Base-by-base conservation (phyloP, 2,329 filamentous ascomycete genomes). In the Fusarium hainanense region DNA sequence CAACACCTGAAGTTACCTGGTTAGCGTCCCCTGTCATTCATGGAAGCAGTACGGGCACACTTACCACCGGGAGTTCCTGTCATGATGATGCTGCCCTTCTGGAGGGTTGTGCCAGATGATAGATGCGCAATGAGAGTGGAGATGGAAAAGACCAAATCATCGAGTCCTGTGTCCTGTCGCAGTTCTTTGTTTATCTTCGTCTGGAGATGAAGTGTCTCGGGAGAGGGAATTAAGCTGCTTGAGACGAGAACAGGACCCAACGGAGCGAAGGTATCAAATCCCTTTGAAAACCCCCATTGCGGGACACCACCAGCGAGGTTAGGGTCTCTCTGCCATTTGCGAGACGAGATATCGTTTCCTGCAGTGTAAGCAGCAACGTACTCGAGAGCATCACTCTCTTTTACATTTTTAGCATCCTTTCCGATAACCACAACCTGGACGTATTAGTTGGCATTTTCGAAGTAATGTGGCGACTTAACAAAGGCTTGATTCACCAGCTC, bases 241-340 rank as follows among this genome's bases (percentile, higher is more conserved):
- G 77, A 77, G 0, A 88, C 83, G 1, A 89, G 75, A 1, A 40
- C 66, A 0, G 86, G 86, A 0, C 86, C 87, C 0, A 89, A 58
- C 0, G 87, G 87, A 1, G 84, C 84, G 66, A 81, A 88, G 0
- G 81, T 85, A 66, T 89, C 86, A 56, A 89, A 89, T 0, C 85
- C 84, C 68, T 89, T 88, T 18, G 80, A 82, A 66, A 88, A 89
- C 0, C 83, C 82, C 84, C 85, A 88, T 71, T 89, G 87, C 0
- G 85, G 86, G 0, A 88, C 83, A 1, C 77, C 80, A 0, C 86
- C 85, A 0, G 86, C 85, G 4, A 82, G 77, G 0, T 74, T 75
- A 0, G 84, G 82, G 21, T 87, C 82, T 6, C 84, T 77, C 66
- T 89, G 87, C 34, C 83, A 77, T 64, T 86, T 85, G 0, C 87